A percentile compares a stretch with the other conserved stretches of the same genome.
Evolutionary conservation across 2,329 filamentous ascomycete species (phyloP).

Genomic region (Verticillium albo-atrum): DNA sequence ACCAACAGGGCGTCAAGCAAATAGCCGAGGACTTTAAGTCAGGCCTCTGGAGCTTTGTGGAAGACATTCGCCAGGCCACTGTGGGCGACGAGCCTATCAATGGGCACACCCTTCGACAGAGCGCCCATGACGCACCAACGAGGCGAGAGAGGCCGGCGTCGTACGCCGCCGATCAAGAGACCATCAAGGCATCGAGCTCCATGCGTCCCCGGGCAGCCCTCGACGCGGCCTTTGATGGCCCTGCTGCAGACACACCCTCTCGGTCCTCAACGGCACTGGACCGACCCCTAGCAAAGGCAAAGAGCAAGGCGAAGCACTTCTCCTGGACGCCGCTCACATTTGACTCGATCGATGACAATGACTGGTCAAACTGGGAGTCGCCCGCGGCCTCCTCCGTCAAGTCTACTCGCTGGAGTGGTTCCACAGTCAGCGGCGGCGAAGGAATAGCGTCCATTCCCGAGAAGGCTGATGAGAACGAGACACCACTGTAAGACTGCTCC

Average conservation of each 20-base stretch:
- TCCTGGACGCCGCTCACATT: slow-evolving; percentile 56
- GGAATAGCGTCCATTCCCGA: slow-evolving; percentile 44
- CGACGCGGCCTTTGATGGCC: slow-evolving; percentile 36
- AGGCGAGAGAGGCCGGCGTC: slow-evolving; percentile 4
- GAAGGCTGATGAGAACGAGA: slow-evolving; percentile 39
- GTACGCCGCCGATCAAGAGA: slow-evolving; percentile 35
- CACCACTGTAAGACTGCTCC: slow-evolving; percentile 40
- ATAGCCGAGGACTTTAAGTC: slow-evolving; percentile 86
- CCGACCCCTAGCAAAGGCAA: slow-evolving; percentile 24
- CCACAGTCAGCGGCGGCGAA: slow-evolving; percentile 40
- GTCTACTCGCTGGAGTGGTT: slow-evolving; percentile 61
- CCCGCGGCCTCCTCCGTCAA: slow-evolving; percentile 43
- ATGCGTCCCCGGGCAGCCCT: slow-evolving; percentile 32
- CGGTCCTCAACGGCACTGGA: slow-evolving; percentile 21
- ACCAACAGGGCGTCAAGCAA: slow-evolving; percentile 58
- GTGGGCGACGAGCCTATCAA: slow-evolving; percentile 87
- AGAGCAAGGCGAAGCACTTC: slow-evolving; percentile 47
- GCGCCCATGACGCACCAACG: slow-evolving; percentile 3
- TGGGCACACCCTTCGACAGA: slow-evolving; percentile 28
- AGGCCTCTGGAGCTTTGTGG: slow-evolving; percentile 89
- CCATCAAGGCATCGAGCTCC: slow-evolving; percentile 37
- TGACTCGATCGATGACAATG: slow-evolving; percentile 54
- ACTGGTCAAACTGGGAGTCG: slow-evolving; percentile 63
- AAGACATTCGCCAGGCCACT: slow-evolving; percentile 91
- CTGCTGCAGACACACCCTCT: slow-evolving; percentile 24